phyloP scores from a whole-genome alignment of 208 protist species.

The Leishmania gerbilli region DNA sequence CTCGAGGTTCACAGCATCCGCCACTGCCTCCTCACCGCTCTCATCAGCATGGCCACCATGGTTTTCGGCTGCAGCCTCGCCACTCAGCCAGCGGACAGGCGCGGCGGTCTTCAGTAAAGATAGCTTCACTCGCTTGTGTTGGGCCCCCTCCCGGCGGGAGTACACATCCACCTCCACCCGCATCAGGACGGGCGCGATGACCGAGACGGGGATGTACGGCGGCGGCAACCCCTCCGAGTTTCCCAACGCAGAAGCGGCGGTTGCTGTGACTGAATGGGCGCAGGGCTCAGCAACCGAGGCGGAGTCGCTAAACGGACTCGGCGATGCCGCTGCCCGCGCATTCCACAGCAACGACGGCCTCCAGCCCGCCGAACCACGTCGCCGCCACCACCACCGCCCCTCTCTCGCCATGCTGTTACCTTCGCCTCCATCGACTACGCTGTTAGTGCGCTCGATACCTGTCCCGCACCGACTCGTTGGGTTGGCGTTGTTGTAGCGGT shows the following conservation, averaged over 20 bases:
- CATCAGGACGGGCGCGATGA: constrained; percentile 24
- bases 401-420: background rate
- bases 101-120: background rate
- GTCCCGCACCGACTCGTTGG: background rate
- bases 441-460: background rate
- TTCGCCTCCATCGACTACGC: background rate
- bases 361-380: background rate
- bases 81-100: background rate
- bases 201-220: background rate
- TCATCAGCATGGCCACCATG: background rate
- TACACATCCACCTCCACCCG: constrained; percentile 19
- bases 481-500: constrained; percentile 24
- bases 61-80: background rate
- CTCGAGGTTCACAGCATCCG: constrained; percentile 2
- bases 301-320: background rate
- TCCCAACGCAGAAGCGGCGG: no score
- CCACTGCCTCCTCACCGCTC: background rate
- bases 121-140: background rate
- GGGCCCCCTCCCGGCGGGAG: constrained; percentile 17
- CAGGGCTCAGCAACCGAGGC: background rate
- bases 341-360: background rate
- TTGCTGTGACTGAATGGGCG: background rate
- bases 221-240: background rate
- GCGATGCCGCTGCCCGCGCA: background rate
- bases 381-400: background rate